Evolutionary conservation across 257 asterid species (phyloP).

Genomic region (Orobanche coerulescens): DNA sequence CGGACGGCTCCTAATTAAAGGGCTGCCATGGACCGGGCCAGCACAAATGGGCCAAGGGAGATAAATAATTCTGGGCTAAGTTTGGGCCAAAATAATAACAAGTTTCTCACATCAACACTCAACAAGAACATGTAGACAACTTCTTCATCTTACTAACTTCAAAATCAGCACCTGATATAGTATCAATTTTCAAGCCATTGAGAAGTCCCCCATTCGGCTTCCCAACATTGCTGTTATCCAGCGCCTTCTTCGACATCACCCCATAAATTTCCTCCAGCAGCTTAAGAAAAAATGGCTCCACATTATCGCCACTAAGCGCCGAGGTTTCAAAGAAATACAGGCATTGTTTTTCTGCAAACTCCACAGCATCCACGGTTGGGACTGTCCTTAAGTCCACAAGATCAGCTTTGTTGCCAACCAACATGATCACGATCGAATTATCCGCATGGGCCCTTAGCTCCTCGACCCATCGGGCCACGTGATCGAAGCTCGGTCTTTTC

Average conservation of each 20-base stretch:
- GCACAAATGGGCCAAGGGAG: no score
- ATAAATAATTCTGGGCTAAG: no score
- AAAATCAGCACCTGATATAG: slow-evolving; percentile 28
- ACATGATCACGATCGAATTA: slow-evolving; percentile 42
- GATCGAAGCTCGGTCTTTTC: slow-evolving; percentile 50
- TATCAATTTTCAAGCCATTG: slow-evolving; percentile 46
- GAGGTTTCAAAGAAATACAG: slow-evolving; percentile 53
- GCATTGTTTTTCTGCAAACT: slow-evolving; percentile 48
- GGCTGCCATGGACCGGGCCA: no score
- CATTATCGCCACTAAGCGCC: slow-evolving; percentile 54
- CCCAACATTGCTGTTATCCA: slow-evolving; percentile 28
- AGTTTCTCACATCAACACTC: no score
- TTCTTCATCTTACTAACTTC: slow-evolving; percentile 78
- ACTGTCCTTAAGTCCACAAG: slow-evolving; percentile 46
- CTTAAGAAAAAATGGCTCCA: slow-evolving; percentile 45
- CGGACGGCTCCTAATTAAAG: no score
- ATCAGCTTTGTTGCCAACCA: slow-evolving; percentile 61
- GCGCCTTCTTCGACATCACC: slow-evolving; percentile 44
- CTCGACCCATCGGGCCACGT: slow-evolving; percentile 61
- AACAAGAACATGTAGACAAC: slow-evolving; percentile 60
- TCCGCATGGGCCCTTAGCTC: slow-evolving; percentile 62
- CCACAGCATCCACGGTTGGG: slow-evolving; percentile 50
- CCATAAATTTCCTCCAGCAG: slow-evolving; percentile 44
- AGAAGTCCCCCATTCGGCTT: slow-evolving; percentile 30
- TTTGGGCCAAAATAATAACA: no score